Evolutionary conservation across 2,329 filamentous ascomycete genomes (phyloP).

Genomic region (Colletotrichum sp.): DNA sequence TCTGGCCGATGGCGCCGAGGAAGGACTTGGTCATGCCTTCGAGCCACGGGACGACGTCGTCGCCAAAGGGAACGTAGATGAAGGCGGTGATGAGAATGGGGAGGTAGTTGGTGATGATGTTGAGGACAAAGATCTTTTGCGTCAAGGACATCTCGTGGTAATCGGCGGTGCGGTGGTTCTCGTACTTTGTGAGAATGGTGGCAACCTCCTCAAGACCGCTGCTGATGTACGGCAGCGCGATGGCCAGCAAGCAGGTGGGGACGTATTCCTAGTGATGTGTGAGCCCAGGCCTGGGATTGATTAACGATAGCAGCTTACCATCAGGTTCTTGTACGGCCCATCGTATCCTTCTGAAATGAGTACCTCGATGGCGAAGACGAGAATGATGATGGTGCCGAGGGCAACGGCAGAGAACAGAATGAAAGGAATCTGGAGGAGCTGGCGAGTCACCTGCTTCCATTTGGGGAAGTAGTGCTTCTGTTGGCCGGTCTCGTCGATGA

Average conservation of each 20-base stretch:
- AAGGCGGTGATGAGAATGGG: constrained; percentile 80
- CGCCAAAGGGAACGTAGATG: constrained; percentile 78
- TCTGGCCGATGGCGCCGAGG: constrained; percentile 41
- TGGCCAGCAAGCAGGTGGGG: constrained; percentile 73
- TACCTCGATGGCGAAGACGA: constrained; percentile 76
- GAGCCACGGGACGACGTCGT: constrained; percentile 69
- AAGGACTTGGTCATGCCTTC: constrained; percentile 63
- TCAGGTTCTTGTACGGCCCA: constrained; percentile 68
- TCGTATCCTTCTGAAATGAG: constrained; percentile 78
- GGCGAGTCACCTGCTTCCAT: constrained; percentile 67
- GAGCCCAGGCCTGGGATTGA: background rate
- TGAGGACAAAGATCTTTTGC: constrained; percentile 77
- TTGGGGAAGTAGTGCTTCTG: constrained; percentile 66
- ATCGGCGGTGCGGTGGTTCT: constrained; percentile 77
- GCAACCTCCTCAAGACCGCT: constrained; percentile 68
- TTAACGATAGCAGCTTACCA: constrained; percentile 51
- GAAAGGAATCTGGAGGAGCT: constrained; percentile 74
- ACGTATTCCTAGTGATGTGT: constrained; percentile 64
- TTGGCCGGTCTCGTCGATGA: constrained; percentile 69
- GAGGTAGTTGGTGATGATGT: constrained; percentile 82
- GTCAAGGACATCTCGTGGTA: constrained; percentile 73
- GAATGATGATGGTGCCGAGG: constrained; percentile 70
- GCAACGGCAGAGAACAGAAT: constrained; percentile 61
- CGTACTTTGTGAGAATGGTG: constrained; percentile 68
- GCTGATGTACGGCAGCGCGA: constrained; percentile 69